A percentile compares a stretch with the other conserved stretches of the same genome.
Conservation (phyloP, 139 green algal genomes). For the Tetradesmus obliquus region DNA sequence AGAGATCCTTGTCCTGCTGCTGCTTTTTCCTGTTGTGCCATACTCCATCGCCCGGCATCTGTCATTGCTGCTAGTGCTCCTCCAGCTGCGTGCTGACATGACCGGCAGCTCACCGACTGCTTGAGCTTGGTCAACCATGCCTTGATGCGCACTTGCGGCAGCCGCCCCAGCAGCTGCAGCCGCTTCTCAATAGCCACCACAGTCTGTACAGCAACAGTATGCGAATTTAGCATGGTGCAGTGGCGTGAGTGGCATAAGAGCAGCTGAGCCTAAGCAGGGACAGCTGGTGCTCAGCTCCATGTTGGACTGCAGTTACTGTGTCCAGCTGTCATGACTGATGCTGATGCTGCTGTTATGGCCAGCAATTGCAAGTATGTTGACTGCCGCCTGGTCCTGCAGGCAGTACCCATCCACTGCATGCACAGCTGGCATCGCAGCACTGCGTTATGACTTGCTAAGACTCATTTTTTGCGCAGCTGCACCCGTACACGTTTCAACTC, state of each 20-base stretch:
- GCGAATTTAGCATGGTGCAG: background rate
- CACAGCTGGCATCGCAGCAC: no score
- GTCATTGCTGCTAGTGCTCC: background rate
- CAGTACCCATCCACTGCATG: background rate
- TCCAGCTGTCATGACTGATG: background rate
- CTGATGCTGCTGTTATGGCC: background rate
- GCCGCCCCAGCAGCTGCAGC: conserved; percentile 41
- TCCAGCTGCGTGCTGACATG: background rate
- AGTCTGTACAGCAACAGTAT: conserved; percentile 1
- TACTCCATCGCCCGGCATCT: background rate
- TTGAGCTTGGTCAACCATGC: conserved; percentile 71
- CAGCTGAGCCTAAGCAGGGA: no score
- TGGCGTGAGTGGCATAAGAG: background rate
- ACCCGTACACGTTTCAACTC: no score
- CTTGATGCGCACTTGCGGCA: conserved; percentile 58
- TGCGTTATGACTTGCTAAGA: no score
- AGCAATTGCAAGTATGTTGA: background rate
- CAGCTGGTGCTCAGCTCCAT: background rate
- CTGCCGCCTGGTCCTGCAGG: background rate
- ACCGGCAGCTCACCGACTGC: conserved; percentile 54
- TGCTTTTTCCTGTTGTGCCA: background rate
- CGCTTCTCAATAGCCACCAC: conserved; percentile 4
- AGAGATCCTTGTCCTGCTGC: background rate
- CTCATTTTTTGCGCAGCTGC: no score
- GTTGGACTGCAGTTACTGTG: background rate